phyloP scores from a whole-genome alignment of 129 eudicot genomes.

The Heracleum sosnowskyi region DNA sequence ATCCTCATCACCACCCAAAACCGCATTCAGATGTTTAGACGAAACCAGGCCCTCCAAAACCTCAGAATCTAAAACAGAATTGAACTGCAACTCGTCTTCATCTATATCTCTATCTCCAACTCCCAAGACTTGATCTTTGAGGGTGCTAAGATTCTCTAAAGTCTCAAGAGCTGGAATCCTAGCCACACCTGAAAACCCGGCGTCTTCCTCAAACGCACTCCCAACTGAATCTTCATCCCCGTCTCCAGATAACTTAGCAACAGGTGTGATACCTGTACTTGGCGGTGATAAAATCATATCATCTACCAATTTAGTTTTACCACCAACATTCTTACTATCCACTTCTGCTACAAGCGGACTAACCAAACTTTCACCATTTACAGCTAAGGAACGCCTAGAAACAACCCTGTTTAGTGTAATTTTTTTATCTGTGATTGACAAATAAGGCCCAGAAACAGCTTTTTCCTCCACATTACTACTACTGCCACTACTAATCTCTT shows the following conservation, averaged over 20 bases:
- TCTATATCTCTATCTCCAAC: conserved; percentile 28
- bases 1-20: conserved; percentile 16
- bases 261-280: conserved; percentile 27
- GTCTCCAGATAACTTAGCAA: conserved; percentile 47
- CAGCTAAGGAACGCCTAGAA: conserved; percentile 21
- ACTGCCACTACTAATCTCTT: not conserved
- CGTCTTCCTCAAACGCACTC: conserved; percentile 29
- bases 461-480: not conserved
- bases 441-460: not conserved
- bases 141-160: conserved; percentile 24
- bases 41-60: conserved; percentile 11
- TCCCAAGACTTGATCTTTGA: conserved; percentile 29
- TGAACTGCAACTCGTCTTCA: conserved; percentile 21
- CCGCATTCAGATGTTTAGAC: conserved; percentile 6
- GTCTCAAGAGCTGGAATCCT: conserved; percentile 24
- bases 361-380: not conserved
- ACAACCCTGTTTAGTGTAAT: conserved; percentile 17
- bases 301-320: conserved; percentile 7
- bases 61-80: conserved; percentile 15
- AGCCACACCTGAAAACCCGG: conserved; percentile 21
- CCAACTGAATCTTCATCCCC: conserved; percentile 38
- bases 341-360: conserved; percentile 10
- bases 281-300: not conserved
- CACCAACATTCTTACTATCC: not conserved
- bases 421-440: conserved; percentile 23